phyloP scores from a whole-genome alignment of 2,329 filamentous ascomycete species.

The Ophidiomyces ophidiicola region DNA sequence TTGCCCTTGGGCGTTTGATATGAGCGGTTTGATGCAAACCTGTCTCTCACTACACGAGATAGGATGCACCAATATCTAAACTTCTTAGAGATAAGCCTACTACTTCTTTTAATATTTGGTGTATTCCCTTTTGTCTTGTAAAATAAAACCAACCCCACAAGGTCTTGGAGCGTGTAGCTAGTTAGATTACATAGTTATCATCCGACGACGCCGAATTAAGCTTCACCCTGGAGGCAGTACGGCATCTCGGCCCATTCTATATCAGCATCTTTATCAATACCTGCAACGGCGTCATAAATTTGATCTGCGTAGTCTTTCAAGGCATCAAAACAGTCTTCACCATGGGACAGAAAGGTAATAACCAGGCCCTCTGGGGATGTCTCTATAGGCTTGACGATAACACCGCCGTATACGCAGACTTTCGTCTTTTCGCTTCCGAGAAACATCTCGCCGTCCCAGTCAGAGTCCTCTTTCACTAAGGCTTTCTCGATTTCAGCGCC shows the following conservation, averaged over 20 bases:
- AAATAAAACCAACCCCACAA: too few relatives aligned
- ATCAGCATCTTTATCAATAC: background rate
- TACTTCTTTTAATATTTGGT: too few relatives aligned
- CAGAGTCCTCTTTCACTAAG: background rate
- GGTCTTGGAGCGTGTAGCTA: too few relatives aligned
- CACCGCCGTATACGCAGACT: background rate
- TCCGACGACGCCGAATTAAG: too few relatives aligned
- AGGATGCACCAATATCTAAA: too few relatives aligned
- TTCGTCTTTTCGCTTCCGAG: background rate
- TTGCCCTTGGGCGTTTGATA: too few relatives aligned
- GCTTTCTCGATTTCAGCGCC: background rate
- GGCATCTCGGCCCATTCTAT: background rate
- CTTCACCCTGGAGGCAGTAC: too few relatives aligned
- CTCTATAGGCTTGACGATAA: background rate
- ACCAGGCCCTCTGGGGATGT: background rate
- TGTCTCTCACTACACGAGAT: too few relatives aligned
- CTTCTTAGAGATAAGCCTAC: too few relatives aligned
- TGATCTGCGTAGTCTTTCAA: background rate
- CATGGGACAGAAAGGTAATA: background rate
- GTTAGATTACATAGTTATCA: too few relatives aligned
- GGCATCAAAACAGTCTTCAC: constrained; percentile 1
- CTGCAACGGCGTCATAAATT: background rate
- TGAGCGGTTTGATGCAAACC: too few relatives aligned
- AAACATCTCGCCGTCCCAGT: background rate
- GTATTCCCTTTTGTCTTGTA: too few relatives aligned